These are phyloP conservation scores for Penicillium digitatum DNA, from an alignment of 2,329 filamentous ascomycete species.

Conservation along the genomic window DNA sequence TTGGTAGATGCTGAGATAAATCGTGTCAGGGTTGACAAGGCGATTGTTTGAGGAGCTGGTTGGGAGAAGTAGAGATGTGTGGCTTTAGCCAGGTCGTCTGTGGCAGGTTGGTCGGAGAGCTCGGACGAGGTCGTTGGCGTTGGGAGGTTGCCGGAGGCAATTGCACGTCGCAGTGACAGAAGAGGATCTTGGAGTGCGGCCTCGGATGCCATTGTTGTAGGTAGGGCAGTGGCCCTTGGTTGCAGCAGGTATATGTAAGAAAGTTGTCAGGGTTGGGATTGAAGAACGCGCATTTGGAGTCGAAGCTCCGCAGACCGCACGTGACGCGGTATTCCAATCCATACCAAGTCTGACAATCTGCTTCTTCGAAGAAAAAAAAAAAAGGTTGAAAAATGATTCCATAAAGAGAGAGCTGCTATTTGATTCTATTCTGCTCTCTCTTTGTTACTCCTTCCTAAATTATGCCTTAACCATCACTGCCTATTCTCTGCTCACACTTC, in stretches of 20 bases:
- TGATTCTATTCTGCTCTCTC: background rate
- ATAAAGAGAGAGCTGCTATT: background rate
- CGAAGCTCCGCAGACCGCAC: constrained; percentile 16
- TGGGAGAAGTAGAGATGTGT: constrained; percentile 71
- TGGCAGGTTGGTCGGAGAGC: constrained; percentile 56
- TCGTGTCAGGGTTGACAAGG: constrained; percentile 71
- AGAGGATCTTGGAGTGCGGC: constrained; percentile 64
- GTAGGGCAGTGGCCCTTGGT: constrained; percentile 20
- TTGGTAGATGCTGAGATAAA: constrained; percentile 71
- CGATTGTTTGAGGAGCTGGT: constrained; percentile 58
- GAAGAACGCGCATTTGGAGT: constrained; percentile 13
- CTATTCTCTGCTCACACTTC: background rate
- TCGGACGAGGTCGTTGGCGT: constrained; percentile 70
- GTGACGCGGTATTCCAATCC: constrained; percentile 9
- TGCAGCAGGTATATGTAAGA: constrained; percentile 7
- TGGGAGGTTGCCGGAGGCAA: constrained; percentile 65
- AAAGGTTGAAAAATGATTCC: background rate
- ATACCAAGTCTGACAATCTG: background rate
- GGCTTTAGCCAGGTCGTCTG: constrained; percentile 66
- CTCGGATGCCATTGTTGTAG: constrained; percentile 55
- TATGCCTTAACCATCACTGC: background rate
- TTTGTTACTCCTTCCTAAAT: too few species aligned
- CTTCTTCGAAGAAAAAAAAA: background rate
- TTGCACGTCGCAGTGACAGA: constrained; percentile 75
- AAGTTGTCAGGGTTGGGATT: constrained; percentile 4